These are phyloP conservation scores for Pseudogymnoascus sp. DNA, from an alignment of 2,329 filamentous ascomycete genomes.

Conservation along the genomic window DNA sequence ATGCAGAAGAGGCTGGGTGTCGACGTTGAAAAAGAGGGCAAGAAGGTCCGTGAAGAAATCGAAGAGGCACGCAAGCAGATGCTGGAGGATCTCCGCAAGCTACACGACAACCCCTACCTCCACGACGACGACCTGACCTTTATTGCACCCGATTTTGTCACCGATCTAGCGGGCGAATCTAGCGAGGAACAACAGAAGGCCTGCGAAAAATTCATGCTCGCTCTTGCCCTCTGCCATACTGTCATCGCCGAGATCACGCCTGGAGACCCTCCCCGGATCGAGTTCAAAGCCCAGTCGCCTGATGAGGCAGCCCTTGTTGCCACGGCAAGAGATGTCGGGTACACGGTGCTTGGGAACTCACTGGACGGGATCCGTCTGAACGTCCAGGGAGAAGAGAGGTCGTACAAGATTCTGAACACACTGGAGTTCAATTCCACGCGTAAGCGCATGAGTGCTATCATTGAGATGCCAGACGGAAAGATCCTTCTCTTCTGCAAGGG, in stretches of 20 bases:
- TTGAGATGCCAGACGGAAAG: conserved; percentile 83
- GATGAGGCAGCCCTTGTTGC: conserved; percentile 92
- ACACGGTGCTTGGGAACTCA: conserved; percentile 77
- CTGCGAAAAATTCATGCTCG: conserved; percentile 88
- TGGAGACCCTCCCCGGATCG: conserved; percentile 79
- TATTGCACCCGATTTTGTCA: conserved; percentile 80
- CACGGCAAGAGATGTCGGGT: conserved; percentile 93
- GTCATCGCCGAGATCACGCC: conserved; percentile 86
- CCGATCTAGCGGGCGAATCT: conserved; percentile 71
- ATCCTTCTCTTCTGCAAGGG: conserved; percentile 96
- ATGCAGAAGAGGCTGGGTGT: conserved; percentile 90
- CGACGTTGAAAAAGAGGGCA: conserved; percentile 73
- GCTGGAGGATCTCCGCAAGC: conserved; percentile 61
- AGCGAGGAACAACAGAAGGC: conserved; percentile 69
- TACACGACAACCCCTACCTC: conserved; percentile 86
- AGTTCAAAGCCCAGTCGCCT: conserved; percentile 95
- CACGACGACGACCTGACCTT: conserved; percentile 88
- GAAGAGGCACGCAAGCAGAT: conserved; percentile 67
- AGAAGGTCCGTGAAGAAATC: conserved; percentile 68
- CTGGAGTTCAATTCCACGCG: conserved; percentile 96
- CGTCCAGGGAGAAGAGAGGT: conserved; percentile 74
- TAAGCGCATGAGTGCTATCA: conserved; percentile 96
- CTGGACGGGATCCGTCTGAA: conserved; percentile 79
- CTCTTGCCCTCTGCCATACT: conserved; percentile 86
- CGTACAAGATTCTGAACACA: conserved; percentile 84